These are phyloP conservation scores for Aspergillus pseudonomiae DNA, from an alignment of 2,329 filamentous ascomycete genomes.

Conservation along the genomic window DNA sequence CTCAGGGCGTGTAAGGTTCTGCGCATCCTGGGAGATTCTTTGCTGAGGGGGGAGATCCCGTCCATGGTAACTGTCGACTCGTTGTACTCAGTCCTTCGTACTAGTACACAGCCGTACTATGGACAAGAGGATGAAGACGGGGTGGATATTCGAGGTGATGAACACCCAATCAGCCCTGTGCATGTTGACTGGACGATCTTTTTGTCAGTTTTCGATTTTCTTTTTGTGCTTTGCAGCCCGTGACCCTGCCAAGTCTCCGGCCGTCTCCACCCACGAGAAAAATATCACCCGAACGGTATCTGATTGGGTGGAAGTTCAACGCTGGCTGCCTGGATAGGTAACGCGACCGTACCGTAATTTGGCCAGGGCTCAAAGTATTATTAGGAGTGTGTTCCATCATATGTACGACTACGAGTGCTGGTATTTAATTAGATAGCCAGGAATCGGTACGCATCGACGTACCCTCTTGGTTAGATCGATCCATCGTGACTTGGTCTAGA, in stretches of 20 bases:
- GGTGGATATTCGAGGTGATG: not conserved
- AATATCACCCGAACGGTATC: not conserved
- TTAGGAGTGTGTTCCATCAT: no score
- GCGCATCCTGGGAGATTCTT: no score
- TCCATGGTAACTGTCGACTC: no score
- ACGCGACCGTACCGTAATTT: not conserved
- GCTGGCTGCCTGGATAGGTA: not conserved
- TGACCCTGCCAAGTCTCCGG: not conserved
- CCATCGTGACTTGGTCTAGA: not conserved
- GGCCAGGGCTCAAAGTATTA: not conserved
- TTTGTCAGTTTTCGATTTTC: not conserved
- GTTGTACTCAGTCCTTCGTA: no score
- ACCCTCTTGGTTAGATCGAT: no score
- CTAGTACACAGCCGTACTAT: not conserved
- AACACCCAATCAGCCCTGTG: not conserved
- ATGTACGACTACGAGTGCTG: no score
- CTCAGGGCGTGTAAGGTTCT: no score
- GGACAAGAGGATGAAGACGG: not conserved
- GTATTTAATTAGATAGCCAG: no score
- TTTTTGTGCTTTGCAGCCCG: not conserved
- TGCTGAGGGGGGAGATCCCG: no score
- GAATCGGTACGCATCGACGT: no score
- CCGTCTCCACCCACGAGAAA: not conserved
- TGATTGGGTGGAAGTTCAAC: not conserved
- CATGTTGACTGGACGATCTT: not conserved